Evolutionary conservation across 192 early-diverging fungal genomes (phyloP), one percentile per base, ranked within the genome.

Genomic region (Entomortierella beljakovae): DNA sequence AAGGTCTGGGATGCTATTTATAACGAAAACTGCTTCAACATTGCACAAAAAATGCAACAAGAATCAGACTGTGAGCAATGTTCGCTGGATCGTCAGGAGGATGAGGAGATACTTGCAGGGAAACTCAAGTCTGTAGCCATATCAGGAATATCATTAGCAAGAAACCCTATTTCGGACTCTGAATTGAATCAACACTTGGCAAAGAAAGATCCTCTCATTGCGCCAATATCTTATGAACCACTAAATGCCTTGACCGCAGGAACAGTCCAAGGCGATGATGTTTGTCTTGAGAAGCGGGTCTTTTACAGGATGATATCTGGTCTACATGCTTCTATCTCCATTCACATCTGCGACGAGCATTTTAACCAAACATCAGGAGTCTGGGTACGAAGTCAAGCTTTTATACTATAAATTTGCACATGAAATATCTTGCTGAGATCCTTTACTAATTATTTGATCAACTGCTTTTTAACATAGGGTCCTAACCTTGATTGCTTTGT

Each of bases 1-100:
- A 87, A 92, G 33, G 91, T 99, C 16, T 99, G 97, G 97, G 87
- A 89, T 54, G 88, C 95, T 22, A 96, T 99, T 29, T 99, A 99
- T 76, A 84, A 92, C 67, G 94, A 99, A 68, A 99, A 98, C 84
- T 99, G 97, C 71, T 98, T 98, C 81, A 90, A 90, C 69, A 85
- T 92, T 20, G 80, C 83, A 10, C 76, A 82, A 72, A 86, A 77
- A 72, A 90, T 86, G 90, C 88, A 53, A 71, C 79, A 29, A 49
- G 81, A 52, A 31, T 63, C 73, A 0, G 65, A 83, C 68, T 69
- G 82, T 81, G 52, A 87, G 73, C 49, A 80, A 80, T 67, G 71
- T 38, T 73, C 84, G 61, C 9, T 70, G 67, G 22, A 85, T 82
- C 71, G 83, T 61, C 46, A 85, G 64, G 51, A 77, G 22, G 53